phyloP scores from a whole-genome alignment of 306 rosid species.

The Fragaria vesca region DNA sequence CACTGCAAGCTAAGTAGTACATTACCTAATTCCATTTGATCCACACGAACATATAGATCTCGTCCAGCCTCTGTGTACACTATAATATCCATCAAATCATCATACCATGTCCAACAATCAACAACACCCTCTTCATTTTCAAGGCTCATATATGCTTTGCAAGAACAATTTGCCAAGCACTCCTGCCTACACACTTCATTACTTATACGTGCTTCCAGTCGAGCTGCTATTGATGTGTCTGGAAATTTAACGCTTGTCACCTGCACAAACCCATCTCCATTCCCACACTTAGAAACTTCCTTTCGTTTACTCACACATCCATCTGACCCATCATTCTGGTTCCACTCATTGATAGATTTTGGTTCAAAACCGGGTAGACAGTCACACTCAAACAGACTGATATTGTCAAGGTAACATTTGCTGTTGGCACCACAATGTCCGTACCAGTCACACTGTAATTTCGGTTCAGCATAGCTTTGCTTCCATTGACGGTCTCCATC shows the following conservation, averaged over 20 bases:
- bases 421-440: too few species aligned
- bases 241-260: constrained; percentile 40
- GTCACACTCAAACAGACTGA: too few species aligned
- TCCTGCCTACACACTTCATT: constrained; percentile 29
- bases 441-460: too few species aligned
- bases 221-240: constrained; percentile 35
- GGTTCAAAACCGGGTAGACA: too few species aligned
- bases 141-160: constrained; percentile 40
- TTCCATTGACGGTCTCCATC: too few species aligned
- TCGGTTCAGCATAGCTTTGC: too few species aligned
- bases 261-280: too few species aligned
- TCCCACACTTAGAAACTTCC: too few species aligned
- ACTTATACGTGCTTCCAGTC: constrained; percentile 11
- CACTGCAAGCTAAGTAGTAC: neutral
- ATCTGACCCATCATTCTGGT: too few species aligned
- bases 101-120: constrained; percentile 55
- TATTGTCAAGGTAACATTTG: too few species aligned
- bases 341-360: too few species aligned
- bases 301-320: too few species aligned
- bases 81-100: constrained; percentile 42
- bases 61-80: constrained; percentile 30
- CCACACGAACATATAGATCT: constrained; percentile 49
- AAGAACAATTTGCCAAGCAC: constrained; percentile 51
- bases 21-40: constrained; percentile 17
- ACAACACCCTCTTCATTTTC: constrained; percentile 22